Evolutionary conservation across 2,329 filamentous ascomycete genomes (phyloP), one percentile per base, ranked within the genome.

Genomic region (Monosporascus sp.): DNA sequence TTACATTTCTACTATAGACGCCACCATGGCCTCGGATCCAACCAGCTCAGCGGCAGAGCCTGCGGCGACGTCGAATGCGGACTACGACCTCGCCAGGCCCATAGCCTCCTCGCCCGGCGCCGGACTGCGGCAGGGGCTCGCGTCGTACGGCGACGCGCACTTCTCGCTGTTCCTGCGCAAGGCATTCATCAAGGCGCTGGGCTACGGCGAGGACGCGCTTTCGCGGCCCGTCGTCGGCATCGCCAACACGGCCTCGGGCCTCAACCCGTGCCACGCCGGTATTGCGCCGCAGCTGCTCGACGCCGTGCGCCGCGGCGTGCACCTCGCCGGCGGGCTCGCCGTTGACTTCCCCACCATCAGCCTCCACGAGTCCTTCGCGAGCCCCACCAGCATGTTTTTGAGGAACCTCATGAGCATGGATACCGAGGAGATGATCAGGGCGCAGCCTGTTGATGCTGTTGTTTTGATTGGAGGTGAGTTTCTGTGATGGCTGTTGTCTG

Each of bases 371-470:
- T 79, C 75, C 3, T 90, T 90, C 63, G 76, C 86, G 0, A 74
- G 78, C 45, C 87, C 87, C 2, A 89, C 87, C 5, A 89, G 85
- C 70, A 89, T 90, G 87, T 89, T 83, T 52, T 63, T 90, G 47
- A 70, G 87, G 35, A 90, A 90, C 58, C 63, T 90, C 52, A 90
- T 90, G 87, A 85, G 83, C 58, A 88, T 90, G 84, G 87, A 90
- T 63, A 90, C 87, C 0, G 87, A 90, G 66, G 87, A 90, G 71
- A 90, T 90, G 87, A 83, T 89, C 50, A 74, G 74, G 44, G 86
- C 85, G 0, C 87, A 90, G 67, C 87, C 87, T 0, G 75, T 87
- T 17, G 87, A 90, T 68, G 82, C 83, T 0, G 81, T 82, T 9
- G 77, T 88, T 15, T 74, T 87, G 58, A 84, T 89, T 59, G 86